Base-by-base conservation (phyloP, 2,329 filamentous ascomycete species). In the Claviceps sp. region DNA sequence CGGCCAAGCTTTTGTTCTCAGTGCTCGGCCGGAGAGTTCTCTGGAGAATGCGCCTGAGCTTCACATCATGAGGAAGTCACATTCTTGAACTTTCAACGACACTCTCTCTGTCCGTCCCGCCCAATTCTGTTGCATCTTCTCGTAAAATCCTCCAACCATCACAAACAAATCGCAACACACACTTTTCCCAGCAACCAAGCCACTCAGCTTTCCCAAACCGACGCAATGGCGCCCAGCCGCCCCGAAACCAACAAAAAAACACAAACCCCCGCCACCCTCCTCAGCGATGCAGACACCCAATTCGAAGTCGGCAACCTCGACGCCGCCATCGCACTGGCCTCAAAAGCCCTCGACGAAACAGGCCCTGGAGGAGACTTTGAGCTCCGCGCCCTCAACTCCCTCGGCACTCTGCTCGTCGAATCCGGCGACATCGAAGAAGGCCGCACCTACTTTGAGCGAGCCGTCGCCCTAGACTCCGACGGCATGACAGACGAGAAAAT, bases 321-420 rank as follows among this genome's bases (percentile, higher is more conserved):
- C 41, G 66, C 65, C 48, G 70, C 70, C 51, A 63, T 67, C 47
- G 47, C 58, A 5, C 62, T 72, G 14, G 75, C 74, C 4, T 60
- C 66, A 37, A 60, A 66, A 26, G 75, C 74, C 2, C 69, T 75
- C 38, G 66, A 71, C 7, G 59, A 63, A 9, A 72, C 72, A 3
- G 72, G 72, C 3, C 57, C 64, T 14, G 70, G 67, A 41, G 73
- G 75, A 57, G 73, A 75, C 50, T 69, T 70, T 56, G 76, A 78
- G 46, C 72, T 88, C 16, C 75, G 82, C 11, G 85, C 86, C 1
- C 70, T 90, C 48, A 87, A 85, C 58, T 71, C 95, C 37, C 76
- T 93, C 22, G 90, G 86, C 51, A 86, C 94, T 61, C 88, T 94
- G 61, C 77, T 82, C 60, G 77, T 95, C 52, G 88, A 95, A 63